Evolutionary conservation across 2,329 filamentous ascomycete genomes (phyloP).

Genomic region (Ascochyta fabae): DNA sequence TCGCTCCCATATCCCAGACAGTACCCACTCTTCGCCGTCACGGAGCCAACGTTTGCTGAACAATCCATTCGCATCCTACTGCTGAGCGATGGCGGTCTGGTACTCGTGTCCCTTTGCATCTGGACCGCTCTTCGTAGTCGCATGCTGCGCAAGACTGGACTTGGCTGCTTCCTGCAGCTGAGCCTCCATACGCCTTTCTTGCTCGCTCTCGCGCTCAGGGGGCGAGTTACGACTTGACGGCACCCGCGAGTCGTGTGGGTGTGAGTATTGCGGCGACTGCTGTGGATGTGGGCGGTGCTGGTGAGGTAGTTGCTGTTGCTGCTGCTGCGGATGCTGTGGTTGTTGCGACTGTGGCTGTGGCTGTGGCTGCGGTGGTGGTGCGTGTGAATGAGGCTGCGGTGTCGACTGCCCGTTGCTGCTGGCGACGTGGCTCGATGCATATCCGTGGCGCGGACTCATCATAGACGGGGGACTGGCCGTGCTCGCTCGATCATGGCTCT

Average conservation of each 20-base stretch:
- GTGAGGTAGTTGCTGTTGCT: conserved; percentile 5
- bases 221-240: conserved; percentile 30
- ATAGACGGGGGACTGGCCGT: conserved; percentile 39
- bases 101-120: conserved; percentile 10
- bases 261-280: conserved; percentile 10
- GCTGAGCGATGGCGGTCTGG: conserved; percentile 16
- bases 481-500: conserved; percentile 37
- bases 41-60: background rate
- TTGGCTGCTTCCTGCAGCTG: conserved; percentile 47
- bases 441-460: conserved; percentile 32
- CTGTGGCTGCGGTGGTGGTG: background rate
- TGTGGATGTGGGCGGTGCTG: conserved; percentile 9
- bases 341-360: conserved; percentile 2
- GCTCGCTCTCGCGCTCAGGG: conserved; percentile 30
- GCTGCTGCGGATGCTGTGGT: conserved; percentile 1
- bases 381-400: conserved; percentile 24
- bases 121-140: background rate
- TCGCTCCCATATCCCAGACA: background rate
- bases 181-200: conserved; percentile 31
- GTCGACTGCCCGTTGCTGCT: conserved; percentile 28
- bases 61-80: background rate
- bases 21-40: background rate
- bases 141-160: conserved; percentile 40
- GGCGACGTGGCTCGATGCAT: conserved; percentile 27
- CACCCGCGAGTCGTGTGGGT: conserved; percentile 25